phyloP scores from a whole-genome alignment of 495 filamentous ascomycete species.

The Penicillium mononematosum region DNA sequence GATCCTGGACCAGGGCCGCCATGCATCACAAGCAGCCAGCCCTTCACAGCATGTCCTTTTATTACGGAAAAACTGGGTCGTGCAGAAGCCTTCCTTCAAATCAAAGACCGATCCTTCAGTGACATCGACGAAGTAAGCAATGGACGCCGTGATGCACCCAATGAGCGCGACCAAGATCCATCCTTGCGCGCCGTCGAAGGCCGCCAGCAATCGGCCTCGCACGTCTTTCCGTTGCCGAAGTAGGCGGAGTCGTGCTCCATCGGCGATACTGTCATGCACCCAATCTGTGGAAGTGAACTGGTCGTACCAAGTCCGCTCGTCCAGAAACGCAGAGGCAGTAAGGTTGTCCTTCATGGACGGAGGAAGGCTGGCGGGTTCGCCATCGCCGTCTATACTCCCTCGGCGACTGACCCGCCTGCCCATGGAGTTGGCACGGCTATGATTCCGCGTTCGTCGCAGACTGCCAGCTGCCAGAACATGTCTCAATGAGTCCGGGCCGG shows the following conservation, averaged over 20 bases:
- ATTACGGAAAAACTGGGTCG: slow-evolving; percentile 64
- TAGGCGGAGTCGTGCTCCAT: slow-evolving; percentile 82
- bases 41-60: slow-evolving; percentile 77
- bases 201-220: slow-evolving; percentile 69
- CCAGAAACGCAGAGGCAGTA: slow-evolving; percentile 54
- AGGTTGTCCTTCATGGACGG: slow-evolving; percentile 57
- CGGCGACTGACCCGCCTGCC: slow-evolving; percentile 51
- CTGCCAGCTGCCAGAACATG: slow-evolving; percentile 39
- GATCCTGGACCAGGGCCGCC: slow-evolving; percentile 74
- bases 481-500: slow-evolving; percentile 35
- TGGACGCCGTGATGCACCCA: slow-evolving; percentile 77
- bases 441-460: slow-evolving; percentile 56
- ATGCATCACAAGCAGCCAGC: slow-evolving; percentile 61
- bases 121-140: slow-evolving; percentile 89
- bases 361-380: slow-evolving; percentile 40
- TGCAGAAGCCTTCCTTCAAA: slow-evolving; percentile 87
- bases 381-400: slow-evolving; percentile 40
- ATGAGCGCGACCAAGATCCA: slow-evolving; percentile 94
- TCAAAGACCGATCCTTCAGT: slow-evolving; percentile 83
- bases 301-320: slow-evolving; percentile 97
- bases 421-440: slow-evolving; percentile 66
- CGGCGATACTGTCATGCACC: slow-evolving; percentile 97
- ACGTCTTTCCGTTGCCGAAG: slow-evolving; percentile 80
- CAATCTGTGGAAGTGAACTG: slow-evolving; percentile 98
- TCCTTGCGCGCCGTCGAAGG: slow-evolving; percentile 87